Base-by-base conservation (phyloP, 192 early-diverging fungal genomes). In the Umbelopsis isabellina region DNA sequence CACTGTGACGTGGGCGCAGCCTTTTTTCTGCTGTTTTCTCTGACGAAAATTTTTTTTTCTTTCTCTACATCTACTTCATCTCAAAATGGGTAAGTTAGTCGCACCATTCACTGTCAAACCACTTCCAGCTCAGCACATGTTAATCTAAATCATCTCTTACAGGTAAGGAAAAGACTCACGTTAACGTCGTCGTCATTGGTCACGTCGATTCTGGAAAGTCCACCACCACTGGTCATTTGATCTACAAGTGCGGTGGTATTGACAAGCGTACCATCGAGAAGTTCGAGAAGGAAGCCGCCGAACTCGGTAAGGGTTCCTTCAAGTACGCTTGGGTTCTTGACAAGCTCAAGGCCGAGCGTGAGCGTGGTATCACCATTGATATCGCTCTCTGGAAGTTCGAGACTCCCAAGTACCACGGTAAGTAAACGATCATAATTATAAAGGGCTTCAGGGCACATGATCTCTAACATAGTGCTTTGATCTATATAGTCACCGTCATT, bases 191-290 rank as follows among this genome's bases (percentile, higher is more conserved):
- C 86, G 94, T 98, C 86, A 95, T 95, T 85, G 95, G 97, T 80
- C 96, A 98, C 95, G 97, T 98, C 91, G 97, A 97, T 90, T 98
- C 96, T 82, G 95, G 97, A 87, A 98, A 98, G 91, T 98, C 96
- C 83, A 98, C 97, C 89, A 97, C 96, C 84, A 97, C 96, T 76
- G 97, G 97, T 84, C 97, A 96, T 87, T 89, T 98, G 85, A 94
- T 98, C 88, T 97, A 95, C 92, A 95, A 97, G 89, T 93, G 93
- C 90, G 97, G 95, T 88, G 95, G 95, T 94, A 97, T 98, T 82
- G 92, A 94, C 87, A 94, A 97, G 91, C 94, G 95, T 95, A 95
- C 94, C 87, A 98, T 98, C 66, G 95, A 98, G 85, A 96, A 96
- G 93, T 95, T 98, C 88, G 92, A 95, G 87, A 95, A 97, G 92